phyloP scores from a whole-genome alignment of 352 stramenopile species.

The Nothophytophthora sp. region DNA sequence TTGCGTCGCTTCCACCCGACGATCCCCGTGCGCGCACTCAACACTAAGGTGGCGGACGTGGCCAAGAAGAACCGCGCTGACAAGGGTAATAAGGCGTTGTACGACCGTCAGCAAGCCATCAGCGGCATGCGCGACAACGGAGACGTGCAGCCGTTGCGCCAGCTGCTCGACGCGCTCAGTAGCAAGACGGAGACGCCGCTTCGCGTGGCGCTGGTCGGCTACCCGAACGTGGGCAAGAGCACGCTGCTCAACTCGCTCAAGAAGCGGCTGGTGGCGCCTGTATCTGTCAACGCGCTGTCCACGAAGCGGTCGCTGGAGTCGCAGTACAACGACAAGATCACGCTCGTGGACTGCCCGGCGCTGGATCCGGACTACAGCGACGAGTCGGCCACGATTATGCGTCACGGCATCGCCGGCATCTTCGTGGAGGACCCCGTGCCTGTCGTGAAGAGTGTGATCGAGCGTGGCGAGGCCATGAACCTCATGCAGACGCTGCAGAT shows the following conservation, averaged over 20 bases:
- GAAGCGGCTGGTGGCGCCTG: conserved; percentile 51
- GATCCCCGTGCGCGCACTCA: conserved; percentile 86
- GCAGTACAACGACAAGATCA: conserved; percentile 96
- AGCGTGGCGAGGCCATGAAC: conserved; percentile 90
- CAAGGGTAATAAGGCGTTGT: conserved; percentile 66
- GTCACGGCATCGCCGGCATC: conserved; percentile 95
- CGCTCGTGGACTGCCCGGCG: conserved; percentile 96
- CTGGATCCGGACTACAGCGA: conserved; percentile 96
- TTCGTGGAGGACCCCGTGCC: conserved; percentile 95
- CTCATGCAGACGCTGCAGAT: conserved; percentile 97
- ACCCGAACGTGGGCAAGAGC: conserved; percentile 97
- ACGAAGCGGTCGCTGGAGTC: conserved; percentile 91
- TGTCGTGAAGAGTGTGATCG: conserved; percentile 91
- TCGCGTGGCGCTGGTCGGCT: conserved; percentile 97
- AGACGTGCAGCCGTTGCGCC: conserved; percentile 88
- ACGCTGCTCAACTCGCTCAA: conserved; percentile 97
- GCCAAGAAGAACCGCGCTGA: conserved; percentile 85
- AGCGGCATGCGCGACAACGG: conserved; percentile 76
- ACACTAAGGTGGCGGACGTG: conserved; percentile 89
- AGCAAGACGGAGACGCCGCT: conserved; percentile 74
- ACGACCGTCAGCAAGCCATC: conserved; percentile 71
- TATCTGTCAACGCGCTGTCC: conserved; percentile 54
- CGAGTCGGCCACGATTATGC: conserved; percentile 81
- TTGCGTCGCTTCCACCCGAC: conserved; percentile 95
- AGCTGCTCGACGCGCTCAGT: conserved; percentile 97